Evolutionary conservation across 225 moss, liverwort and hornwort species (phyloP).

Genomic region (Takakia lepidozioides): DNA sequence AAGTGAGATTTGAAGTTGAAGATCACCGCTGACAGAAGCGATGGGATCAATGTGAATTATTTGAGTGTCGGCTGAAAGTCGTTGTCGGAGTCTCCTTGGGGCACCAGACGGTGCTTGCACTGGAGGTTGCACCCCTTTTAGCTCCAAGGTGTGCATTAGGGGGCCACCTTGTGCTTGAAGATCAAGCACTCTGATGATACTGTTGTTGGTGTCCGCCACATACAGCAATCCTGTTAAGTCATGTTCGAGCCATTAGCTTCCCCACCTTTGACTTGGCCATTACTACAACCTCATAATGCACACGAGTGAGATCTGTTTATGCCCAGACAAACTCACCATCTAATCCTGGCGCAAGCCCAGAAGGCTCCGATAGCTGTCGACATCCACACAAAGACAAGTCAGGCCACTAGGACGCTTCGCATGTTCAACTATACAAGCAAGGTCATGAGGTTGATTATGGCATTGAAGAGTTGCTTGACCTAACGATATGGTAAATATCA

Average conservation of each 20-base stretch:
- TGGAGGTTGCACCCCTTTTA: constrained; percentile 70
- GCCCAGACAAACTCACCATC: constrained; percentile 37
- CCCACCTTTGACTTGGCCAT: not conserved
- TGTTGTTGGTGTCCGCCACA: constrained; percentile 97
- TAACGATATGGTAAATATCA: no score
- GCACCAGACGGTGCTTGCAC: constrained; percentile 30
- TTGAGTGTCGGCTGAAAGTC: constrained; percentile 76
- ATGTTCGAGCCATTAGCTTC: not conserved
- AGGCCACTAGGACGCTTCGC: no score
- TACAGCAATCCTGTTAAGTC: constrained; percentile 59
- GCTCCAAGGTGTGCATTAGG: constrained; percentile 57
- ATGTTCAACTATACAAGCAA: not conserved
- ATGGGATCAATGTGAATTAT: constrained; percentile 62
- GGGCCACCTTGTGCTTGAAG: constrained; percentile 36
- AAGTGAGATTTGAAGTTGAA: constrained; percentile 74
- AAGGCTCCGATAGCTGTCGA: constrained; percentile 97
- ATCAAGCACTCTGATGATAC: constrained; percentile 67
- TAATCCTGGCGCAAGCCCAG: constrained; percentile 78
- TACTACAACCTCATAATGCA: not conserved
- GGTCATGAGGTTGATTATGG: not conserved
- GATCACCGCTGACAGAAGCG: constrained; percentile 46
- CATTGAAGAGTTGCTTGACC: no score
- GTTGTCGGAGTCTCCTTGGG: constrained; percentile 69
- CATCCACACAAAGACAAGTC: no score
- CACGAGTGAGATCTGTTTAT: not conserved